Evolutionary conservation across 805 yeast species (phyloP).

Genomic region (Candida boleticola): DNA sequence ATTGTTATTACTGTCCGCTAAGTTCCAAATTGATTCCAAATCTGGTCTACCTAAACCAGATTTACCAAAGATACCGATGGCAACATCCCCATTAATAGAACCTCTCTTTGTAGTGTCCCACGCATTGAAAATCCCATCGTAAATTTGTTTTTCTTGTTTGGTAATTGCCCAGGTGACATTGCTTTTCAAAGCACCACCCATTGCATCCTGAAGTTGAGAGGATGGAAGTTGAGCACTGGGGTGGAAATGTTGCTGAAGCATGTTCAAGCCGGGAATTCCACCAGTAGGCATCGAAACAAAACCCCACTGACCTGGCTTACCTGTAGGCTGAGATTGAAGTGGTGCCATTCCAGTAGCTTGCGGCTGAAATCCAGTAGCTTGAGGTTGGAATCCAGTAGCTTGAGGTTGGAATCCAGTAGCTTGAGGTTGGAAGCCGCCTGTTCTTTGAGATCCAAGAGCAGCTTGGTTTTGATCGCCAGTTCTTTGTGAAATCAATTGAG

Average conservation of each 20-base stretch:
- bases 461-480: constrained; percentile 10
- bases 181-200: constrained; percentile 44
- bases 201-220: constrained; percentile 38
- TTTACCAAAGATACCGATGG: constrained; percentile 84
- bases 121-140: constrained; percentile 82
- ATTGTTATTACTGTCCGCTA: constrained; percentile 77
- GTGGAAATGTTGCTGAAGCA: constrained; percentile 65
- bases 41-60: constrained; percentile 86
- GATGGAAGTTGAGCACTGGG: constrained; percentile 45
- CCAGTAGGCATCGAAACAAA: constrained; percentile 67
- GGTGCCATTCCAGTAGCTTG: constrained; percentile 30
- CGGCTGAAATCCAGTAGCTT: constrained; percentile 35
- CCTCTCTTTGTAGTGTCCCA: constrained; percentile 78
- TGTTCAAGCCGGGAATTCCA: constrained; percentile 68
- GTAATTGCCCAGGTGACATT: constrained; percentile 81
- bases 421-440: constrained; percentile 22
- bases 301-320: constrained; percentile 80
- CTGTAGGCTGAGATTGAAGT: constrained; percentile 55
- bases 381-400: constrained; percentile 18
- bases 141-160: constrained; percentile 80
- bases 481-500: constrained; percentile 10
- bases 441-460: constrained; percentile 8
- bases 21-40: constrained; percentile 86
- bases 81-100: constrained; percentile 71
- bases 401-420: constrained; percentile 23